phyloP scores from a whole-genome alignment of 306 rosid species.

The Dalbergia cultrata region DNA sequence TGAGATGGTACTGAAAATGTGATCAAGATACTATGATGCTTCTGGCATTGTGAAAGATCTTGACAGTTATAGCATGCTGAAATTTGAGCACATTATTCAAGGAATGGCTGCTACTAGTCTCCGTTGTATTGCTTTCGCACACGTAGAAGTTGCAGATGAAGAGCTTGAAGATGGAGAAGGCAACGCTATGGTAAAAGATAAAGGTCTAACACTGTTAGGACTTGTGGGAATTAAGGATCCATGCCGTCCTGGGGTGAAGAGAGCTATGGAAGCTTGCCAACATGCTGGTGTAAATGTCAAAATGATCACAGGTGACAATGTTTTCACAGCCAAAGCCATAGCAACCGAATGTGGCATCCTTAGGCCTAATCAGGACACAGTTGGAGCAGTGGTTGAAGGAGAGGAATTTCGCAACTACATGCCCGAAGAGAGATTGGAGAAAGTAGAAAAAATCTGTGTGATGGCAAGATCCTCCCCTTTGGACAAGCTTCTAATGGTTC shows the following conservation, averaged over 20 bases:
- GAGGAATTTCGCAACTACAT: constrained; percentile 53
- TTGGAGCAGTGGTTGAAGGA: constrained; percentile 46
- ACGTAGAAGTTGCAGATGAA: constrained; percentile 20
- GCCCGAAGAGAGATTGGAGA: constrained; percentile 43
- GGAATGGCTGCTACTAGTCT: constrained; percentile 54
- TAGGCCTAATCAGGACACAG: constrained; percentile 8
- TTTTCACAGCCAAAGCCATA: constrained; percentile 54
- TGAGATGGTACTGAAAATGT: constrained; percentile 51
- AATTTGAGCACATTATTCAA: constrained; percentile 42
- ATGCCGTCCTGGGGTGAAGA: constrained; percentile 45
- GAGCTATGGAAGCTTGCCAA: constrained; percentile 45
- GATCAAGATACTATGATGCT: constrained; percentile 47
- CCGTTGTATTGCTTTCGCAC: constrained; percentile 50
- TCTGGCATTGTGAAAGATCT: constrained; percentile 37
- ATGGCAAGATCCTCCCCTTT: constrained; percentile 57
- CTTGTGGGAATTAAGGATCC: constrained; percentile 54
- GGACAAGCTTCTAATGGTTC: constrained; percentile 54
- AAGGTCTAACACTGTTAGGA: constrained; percentile 44
- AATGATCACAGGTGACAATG: constrained; percentile 55
- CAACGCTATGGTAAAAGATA: constrained; percentile 21
- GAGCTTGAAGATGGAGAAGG: constrained; percentile 29
- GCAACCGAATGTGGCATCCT: constrained; percentile 54
- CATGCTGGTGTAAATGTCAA: constrained; percentile 49
- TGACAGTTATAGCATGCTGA: constrained; percentile 16
- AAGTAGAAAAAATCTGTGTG: constrained; percentile 50